phyloP scores from a whole-genome alignment of 2,329 filamentous ascomycete species.

The Purpureocillium takamizusanense region DNA sequence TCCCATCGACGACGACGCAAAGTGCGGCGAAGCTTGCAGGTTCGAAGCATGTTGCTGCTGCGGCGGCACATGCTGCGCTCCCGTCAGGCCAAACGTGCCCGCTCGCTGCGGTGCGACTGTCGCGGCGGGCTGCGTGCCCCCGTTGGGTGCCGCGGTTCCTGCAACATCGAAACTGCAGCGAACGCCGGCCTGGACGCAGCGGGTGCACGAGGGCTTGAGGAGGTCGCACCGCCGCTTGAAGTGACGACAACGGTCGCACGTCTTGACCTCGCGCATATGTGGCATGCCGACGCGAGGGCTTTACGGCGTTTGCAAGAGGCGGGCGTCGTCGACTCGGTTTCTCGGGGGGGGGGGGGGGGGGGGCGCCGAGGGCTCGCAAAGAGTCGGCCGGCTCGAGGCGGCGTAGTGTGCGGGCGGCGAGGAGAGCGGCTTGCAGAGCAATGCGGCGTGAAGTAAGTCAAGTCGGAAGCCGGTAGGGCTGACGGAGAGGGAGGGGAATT shows the following conservation, averaged over 20 bases:
- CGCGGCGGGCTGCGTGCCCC: neutral
- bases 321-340: neutral
- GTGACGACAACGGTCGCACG: conserved; percentile 25
- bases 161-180: conserved; percentile 20
- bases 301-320: neutral
- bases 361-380: neutral
- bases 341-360: too few species aligned
- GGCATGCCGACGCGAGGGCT: conserved; percentile 12
- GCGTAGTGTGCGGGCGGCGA: too few species aligned
- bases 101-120: neutral
- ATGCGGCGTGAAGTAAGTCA: neutral
- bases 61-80: too few species aligned
- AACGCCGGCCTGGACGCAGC: conserved; percentile 22
- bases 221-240: conserved; percentile 27
- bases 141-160: neutral
- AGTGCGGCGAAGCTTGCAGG: conserved; percentile 5
- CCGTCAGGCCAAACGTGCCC: too few species aligned
- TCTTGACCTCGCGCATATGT: conserved; percentile 24
- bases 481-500: too few species aligned
- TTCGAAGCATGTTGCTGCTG: too few species aligned
- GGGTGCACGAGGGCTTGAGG: conserved; percentile 22
- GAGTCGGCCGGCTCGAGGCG: too few species aligned
- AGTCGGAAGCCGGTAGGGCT: neutral
- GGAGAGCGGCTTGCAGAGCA: neutral
- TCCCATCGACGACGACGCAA: conserved; percentile 1